Base-by-base conservation (phyloP, 495 filamentous ascomycete genomes). In the Bathelium albidoporum region DNA sequence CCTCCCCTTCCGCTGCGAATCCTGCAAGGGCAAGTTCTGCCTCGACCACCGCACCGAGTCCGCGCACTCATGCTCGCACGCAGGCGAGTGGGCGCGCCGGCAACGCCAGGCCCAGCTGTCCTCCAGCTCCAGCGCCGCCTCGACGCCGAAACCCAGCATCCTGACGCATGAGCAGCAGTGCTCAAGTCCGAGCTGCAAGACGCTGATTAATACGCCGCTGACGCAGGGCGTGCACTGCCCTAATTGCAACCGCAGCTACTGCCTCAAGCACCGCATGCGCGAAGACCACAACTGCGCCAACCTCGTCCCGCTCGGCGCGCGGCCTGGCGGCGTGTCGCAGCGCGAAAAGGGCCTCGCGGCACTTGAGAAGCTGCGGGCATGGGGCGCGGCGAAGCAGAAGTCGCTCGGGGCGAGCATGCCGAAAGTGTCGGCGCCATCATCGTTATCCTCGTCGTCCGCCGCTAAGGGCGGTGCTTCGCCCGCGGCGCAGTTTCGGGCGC, bases 1-100 rank as follows among this genome's bases (percentile, higher is more conserved):
- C 78, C 87, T 98, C 12, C 94, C 94, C 43, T 98, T 97, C 78
- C 81, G 84, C 68, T 98, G 94, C 81, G 88, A 94, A 75, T 91
- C 87, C 72, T 98, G 94, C 70, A 78, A 76, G 69, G 81, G 75
- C 55, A 95, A 87, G 58, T 98, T 85, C 81, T 98, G 94, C 74
- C 88, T 95, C 71, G 91, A 97, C 73, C 94, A 98, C 81, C 90
- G 94, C 61, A 88, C 85, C 71, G 93, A 97, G 76, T 82, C 83
- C 58, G 78, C 88, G 0, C 94, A 98, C 79, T 80, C 81, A 68
- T 98, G 94, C 73, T 67, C 87, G 18, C 83, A 88, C 61, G 87
- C 83, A 22, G 94, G 93, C 62, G 91, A 88, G 73, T 97, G 92
- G 93, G 92, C 91, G 43, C 83, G 84, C 1, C 77, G 82, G 63